These are phyloP conservation scores for Paecilomyces sp. DNA, from an alignment of 2,329 filamentous ascomycete species.

Conservation along the genomic window DNA sequence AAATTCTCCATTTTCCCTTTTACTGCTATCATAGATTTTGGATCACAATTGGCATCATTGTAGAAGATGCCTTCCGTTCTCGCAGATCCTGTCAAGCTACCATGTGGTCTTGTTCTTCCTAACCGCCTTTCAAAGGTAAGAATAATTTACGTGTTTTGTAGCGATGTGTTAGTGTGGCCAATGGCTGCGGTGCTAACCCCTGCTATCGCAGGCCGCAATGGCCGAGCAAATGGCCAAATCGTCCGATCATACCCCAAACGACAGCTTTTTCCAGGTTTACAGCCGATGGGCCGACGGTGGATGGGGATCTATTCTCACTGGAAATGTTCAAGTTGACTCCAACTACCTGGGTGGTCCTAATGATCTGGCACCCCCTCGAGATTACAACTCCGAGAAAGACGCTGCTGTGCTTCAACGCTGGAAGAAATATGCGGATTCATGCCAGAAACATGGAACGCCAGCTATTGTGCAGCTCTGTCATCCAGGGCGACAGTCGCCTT, in stretches of 20 bases:
- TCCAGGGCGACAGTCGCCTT: constrained; percentile 38
- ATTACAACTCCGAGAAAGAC: neutral
- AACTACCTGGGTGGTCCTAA: constrained; percentile 30
- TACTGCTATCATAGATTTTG: neutral
- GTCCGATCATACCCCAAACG: constrained; percentile 37
- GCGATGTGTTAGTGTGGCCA: neutral
- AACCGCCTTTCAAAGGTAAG: constrained; percentile 46
- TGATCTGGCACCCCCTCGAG: constrained; percentile 15
- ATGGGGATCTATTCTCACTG: constrained; percentile 4
- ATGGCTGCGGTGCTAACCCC: neutral
- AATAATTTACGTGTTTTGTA: neutral
- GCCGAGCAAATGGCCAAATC: constrained; percentile 41
- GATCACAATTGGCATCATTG: neutral
- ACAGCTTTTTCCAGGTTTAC: constrained; percentile 31
- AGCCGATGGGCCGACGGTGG: neutral
- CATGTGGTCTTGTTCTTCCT: constrained; percentile 49
- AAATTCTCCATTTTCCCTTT: neutral
- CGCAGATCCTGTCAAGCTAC: constrained; percentile 42
- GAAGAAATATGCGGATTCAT: constrained; percentile 20
- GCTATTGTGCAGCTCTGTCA: constrained; percentile 40
- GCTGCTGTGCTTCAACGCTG: constrained; percentile 14
- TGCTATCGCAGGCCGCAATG: constrained; percentile 39
- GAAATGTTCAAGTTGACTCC: constrained; percentile 39
- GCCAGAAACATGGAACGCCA: constrained; percentile 32
- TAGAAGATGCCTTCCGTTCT: constrained; percentile 11